Percentiles rank a stretch among this genome's conserved stretches.
phyloP scores from a whole-genome alignment of 2,329 filamentous ascomycete species.

The Podosphaera xanthii region DNA sequence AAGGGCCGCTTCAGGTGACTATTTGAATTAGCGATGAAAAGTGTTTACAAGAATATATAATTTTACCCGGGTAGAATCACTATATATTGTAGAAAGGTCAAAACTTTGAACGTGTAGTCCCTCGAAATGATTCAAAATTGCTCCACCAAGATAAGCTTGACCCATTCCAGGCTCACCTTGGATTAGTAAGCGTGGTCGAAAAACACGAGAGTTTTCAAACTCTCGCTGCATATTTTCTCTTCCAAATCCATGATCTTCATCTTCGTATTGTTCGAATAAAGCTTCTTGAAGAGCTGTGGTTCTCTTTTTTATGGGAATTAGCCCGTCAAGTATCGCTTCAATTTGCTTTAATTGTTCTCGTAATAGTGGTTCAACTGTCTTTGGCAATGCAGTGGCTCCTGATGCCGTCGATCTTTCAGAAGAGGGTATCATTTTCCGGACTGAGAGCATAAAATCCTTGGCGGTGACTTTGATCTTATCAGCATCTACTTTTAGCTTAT shows the following conservation, averaged over 20 bases:
- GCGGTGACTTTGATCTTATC: conserved; percentile 66
- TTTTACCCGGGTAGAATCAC: conserved; percentile 50
- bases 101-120: conserved; percentile 88
- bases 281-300: conserved; percentile 83
- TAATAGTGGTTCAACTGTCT: conserved; percentile 60
- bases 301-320: conserved; percentile 68
- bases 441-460: conserved; percentile 90
- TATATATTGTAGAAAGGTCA: conserved; percentile 68
- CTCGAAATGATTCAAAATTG: conserved; percentile 75
- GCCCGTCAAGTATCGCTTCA: conserved; percentile 42
- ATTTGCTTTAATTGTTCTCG: conserved; percentile 49
- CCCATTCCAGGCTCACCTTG: conserved; percentile 76
- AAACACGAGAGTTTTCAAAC: conserved; percentile 73
- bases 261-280: conserved; percentile 67
- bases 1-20: conserved; percentile 49
- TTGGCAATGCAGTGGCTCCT: conserved; percentile 58
- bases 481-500: conserved; percentile 76
- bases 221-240: conserved; percentile 53
- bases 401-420: conserved; percentile 78
- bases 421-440: conserved; percentile 90
- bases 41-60: background rate
- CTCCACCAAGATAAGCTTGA: conserved; percentile 68
- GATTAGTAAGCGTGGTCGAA: conserved; percentile 69
- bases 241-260: conserved; percentile 63
- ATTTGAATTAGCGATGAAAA: conserved; percentile 4